Conservation (phyloP, 371 early-diverging fungal genomes). For the Dinochytrium kinnereticum region DNA sequence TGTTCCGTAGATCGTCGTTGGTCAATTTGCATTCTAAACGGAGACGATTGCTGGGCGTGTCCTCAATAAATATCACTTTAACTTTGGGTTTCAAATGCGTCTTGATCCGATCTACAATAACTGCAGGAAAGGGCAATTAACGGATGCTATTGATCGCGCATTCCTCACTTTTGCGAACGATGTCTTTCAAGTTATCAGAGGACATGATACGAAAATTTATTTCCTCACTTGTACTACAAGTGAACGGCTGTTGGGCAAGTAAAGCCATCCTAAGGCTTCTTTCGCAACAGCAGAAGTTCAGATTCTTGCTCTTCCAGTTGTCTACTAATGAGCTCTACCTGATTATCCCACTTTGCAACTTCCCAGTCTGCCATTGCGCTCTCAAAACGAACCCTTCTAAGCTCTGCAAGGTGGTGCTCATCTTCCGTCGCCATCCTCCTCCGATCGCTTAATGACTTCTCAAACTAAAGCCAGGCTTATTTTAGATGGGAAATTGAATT, state of each 20-base stretch:
- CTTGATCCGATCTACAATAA: constrained; percentile 14
- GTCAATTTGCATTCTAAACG: constrained; percentile 16
- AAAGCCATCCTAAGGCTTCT: neutral
- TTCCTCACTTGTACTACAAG: neutral
- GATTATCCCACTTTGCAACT: constrained; percentile 58
- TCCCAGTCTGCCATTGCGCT: constrained; percentile 62
- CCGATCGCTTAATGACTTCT: constrained; percentile 27
- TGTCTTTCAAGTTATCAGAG: constrained; percentile 8
- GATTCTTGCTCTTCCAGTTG: constrained; percentile 59
- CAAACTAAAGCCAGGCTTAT: constrained; percentile 25
- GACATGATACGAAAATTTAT: neutral
- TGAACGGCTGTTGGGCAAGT: neutral
- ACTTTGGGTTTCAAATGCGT: constrained; percentile 6
- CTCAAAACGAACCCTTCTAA: constrained; percentile 59
- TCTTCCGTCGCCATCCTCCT: constrained; percentile 51
- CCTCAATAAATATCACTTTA: constrained; percentile 16
- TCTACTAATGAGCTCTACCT: constrained; percentile 55
- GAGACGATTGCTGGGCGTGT: constrained; percentile 11
- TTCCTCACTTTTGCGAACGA: constrained; percentile 3
- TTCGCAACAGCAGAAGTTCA: neutral
- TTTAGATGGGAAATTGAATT: neutral
- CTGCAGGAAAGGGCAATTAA: neutral
- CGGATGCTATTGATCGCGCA: neutral
- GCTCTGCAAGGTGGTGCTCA: constrained; percentile 43
- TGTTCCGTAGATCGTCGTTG: constrained; percentile 16